Percentiles rank a stretch among this genome's conserved stretches.
Conservation (phyloP, 352 stramenopile species). For the Stramenopiles sp. region DNA sequence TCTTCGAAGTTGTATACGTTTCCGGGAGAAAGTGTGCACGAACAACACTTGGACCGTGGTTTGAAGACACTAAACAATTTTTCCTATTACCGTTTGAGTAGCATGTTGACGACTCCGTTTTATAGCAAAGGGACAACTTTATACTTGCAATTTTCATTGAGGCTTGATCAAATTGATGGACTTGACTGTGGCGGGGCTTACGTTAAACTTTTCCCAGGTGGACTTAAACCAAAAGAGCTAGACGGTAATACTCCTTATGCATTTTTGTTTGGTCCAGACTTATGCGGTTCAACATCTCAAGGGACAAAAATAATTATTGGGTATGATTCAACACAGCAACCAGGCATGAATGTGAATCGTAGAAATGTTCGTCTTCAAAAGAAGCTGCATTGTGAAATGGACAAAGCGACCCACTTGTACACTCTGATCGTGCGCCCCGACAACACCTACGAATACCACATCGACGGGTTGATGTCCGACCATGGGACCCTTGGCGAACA, state of each 20-base stretch:
- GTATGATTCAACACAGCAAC: slow-evolving; percentile 71
- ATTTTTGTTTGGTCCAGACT: slow-evolving; percentile 98
- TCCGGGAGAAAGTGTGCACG: no score
- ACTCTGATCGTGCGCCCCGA: slow-evolving; percentile 87
- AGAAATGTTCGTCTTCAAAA: no score
- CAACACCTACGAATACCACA: slow-evolving; percentile 88
- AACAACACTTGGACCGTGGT: no score
- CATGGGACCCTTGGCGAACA: slow-evolving; percentile 68
- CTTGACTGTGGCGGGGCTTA: slow-evolving; percentile 96
- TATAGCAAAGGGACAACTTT: no score
- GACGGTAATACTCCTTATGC: slow-evolving; percentile 77
- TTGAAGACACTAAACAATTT: no score
- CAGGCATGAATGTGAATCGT: no score
- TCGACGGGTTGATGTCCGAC: slow-evolving; percentile 85
- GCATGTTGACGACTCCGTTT: no score
- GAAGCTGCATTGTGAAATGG: slow-evolving; percentile 39
- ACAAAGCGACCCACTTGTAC: slow-evolving; percentile 85
- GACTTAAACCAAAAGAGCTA: slow-evolving; percentile 73
- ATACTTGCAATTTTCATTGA: slow-evolving; percentile 89
- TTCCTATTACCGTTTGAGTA: no score
- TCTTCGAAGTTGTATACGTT: no score
- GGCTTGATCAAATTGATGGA: slow-evolving; percentile 96
- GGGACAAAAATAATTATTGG: slow-evolving; percentile 49
- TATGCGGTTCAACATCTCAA: slow-evolving; percentile 95
- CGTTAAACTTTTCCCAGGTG: slow-evolving; percentile 89